Conservation (phyloP, 441 rosid species). For the Metrosideros polymorpha region DNA sequence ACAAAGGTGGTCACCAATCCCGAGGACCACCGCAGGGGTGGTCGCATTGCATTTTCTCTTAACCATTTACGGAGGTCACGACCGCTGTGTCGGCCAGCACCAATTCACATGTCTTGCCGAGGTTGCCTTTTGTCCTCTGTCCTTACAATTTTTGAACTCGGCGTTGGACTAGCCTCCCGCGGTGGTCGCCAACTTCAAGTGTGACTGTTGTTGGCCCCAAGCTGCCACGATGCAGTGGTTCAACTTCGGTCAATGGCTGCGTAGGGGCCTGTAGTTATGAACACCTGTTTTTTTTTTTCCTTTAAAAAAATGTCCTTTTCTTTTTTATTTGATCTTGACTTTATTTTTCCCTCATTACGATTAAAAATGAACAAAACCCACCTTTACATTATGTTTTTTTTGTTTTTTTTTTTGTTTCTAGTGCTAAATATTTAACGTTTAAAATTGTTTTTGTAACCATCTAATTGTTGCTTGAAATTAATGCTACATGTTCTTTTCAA, state of each 20-base stretch:
- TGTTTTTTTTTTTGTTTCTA: background rate
- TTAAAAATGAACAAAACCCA: background rate
- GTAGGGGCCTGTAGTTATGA: background rate
- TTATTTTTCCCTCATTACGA: background rate
- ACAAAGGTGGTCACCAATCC: background rate
- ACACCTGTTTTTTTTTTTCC: background rate
- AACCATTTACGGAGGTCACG: background rate
- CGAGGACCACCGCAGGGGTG: background rate
- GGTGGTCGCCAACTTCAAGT: background rate
- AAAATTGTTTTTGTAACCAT: too few relatives aligned
- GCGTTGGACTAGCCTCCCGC: background rate
- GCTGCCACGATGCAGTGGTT: rapidly evolving
- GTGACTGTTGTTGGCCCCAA: background rate
- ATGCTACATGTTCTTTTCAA: too few relatives aligned
- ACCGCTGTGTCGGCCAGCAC: rapidly evolving
- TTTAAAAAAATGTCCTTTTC: background rate
- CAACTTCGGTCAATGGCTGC: background rate
- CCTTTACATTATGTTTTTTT: background rate
- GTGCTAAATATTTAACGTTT: background rate
- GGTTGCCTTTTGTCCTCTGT: background rate
- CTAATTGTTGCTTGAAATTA: too few relatives aligned
- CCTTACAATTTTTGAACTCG: background rate
- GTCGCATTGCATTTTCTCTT: background rate
- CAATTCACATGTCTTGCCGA: background rate
- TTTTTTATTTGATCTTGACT: background rate